Evolutionary conservation across 176 grass and related monocot species (phyloP).

Genomic region (Stipa capillata): DNA sequence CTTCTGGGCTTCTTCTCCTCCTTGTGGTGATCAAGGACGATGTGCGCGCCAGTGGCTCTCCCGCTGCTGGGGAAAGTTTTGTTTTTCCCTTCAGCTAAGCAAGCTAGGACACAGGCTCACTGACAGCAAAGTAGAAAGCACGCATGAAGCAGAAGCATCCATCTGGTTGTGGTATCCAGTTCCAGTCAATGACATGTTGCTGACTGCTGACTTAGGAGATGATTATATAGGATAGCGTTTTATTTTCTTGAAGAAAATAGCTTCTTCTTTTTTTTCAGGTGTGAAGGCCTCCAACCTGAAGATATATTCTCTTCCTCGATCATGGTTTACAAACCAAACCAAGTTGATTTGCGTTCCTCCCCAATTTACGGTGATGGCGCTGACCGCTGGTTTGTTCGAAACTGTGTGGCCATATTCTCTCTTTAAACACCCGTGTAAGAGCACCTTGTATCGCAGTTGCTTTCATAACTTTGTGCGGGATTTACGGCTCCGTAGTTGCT

Average conservation of each 20-base stretch:
- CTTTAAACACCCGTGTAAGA: too few relatives aligned
- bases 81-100: neutral
- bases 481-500: neutral
- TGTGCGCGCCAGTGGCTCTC: neutral
- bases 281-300: neutral
- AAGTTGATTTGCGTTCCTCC: neutral
- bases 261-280: neutral
- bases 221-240: slow-evolving; percentile 10
- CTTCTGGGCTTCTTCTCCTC: neutral
- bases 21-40: neutral
- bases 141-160: neutral
- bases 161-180: neutral
- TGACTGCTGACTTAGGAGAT: neutral
- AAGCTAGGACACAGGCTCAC: too few relatives aligned
- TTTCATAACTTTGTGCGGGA: neutral
- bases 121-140: slow-evolving; percentile 1
- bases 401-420: neutral
- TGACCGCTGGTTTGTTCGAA: neutral
- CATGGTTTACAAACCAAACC: too few relatives aligned
- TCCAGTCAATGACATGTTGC: slow-evolving; percentile 25
- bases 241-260: neutral
- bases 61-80: neutral
- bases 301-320: neutral
- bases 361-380: neutral
- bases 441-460: too few relatives aligned